These are phyloP conservation scores for Adiantum capillusveneris DNA, from an alignment of 75 land plant species.

Conservation along the genomic window DNA sequence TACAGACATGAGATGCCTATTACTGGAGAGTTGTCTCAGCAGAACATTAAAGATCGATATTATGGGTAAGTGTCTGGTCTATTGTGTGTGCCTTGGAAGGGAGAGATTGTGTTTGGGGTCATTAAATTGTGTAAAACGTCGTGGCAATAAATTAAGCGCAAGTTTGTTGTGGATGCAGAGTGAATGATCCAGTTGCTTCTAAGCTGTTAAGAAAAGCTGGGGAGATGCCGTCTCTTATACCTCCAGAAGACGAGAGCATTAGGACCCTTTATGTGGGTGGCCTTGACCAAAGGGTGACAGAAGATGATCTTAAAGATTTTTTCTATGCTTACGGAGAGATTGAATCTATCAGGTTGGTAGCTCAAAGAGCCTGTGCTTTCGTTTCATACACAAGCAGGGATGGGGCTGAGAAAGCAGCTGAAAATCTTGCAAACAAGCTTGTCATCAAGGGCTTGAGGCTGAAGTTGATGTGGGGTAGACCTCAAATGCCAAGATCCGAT, in stretches of 20 bases:
- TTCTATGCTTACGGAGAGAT: conserved; percentile 97
- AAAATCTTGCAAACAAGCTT: conserved; percentile 86
- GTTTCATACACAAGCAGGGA: conserved; percentile 98
- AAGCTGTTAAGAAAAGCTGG: conserved; percentile 92
- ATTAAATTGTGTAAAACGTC: too few species aligned
- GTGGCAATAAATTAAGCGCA: too few species aligned
- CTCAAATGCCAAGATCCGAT: conserved; percentile 75
- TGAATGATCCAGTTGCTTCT: conserved; percentile 93
- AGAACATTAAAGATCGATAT: conserved; percentile 94
- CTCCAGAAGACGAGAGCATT: conserved; percentile 91
- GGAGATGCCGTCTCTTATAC: conserved; percentile 81
- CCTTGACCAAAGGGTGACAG: conserved; percentile 63
- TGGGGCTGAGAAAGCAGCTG: conserved; percentile 96
- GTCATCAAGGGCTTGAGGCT: conserved; percentile 86
- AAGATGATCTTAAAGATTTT: conserved; percentile 80
- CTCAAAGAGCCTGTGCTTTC: conserved; percentile 86
- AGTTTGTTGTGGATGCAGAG: conserved; percentile 43
- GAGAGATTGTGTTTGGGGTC: too few species aligned
- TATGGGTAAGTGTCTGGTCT: too few species aligned
- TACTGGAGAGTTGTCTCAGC: conserved; percentile 90
- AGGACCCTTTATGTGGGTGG: conserved; percentile 92
- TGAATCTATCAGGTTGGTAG: conserved; percentile 72
- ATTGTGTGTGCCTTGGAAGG: too few species aligned
- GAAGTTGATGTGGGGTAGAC: conserved; percentile 93
- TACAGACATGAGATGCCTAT: conserved; percentile 97